A percentile compares a stretch with the other conserved stretches of the same genome.
phyloP scores from a whole-genome alignment of 345 rosid species.

The Aquilaria malaccensis region DNA sequence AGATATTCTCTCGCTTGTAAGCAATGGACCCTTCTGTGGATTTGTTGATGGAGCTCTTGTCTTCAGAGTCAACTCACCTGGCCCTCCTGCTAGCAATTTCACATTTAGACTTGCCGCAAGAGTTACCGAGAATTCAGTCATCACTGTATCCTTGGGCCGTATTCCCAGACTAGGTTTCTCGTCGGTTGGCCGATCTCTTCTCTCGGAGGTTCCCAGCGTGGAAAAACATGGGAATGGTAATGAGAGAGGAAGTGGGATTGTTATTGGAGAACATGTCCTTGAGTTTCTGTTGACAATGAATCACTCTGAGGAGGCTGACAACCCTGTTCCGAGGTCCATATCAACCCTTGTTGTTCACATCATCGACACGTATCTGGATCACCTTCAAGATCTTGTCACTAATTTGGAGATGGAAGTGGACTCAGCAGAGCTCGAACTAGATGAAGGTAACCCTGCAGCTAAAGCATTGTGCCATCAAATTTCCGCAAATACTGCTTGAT shows the following conservation, averaged over 20 bases:
- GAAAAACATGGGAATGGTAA: slow-evolving; percentile 44
- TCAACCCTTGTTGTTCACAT: slow-evolving; percentile 83
- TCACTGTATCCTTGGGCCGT: slow-evolving; percentile 79
- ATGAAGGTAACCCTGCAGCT: slow-evolving; percentile 42
- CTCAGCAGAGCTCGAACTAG: slow-evolving; percentile 72
- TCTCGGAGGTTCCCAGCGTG: slow-evolving; percentile 76
- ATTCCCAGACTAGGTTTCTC: slow-evolving; percentile 88
- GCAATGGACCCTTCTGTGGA: slow-evolving; percentile 84
- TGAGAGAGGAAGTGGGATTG: slow-evolving; percentile 50
- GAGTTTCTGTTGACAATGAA: slow-evolving; percentile 85
- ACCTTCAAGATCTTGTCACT: slow-evolving; percentile 75
- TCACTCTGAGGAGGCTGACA: slow-evolving; percentile 93
- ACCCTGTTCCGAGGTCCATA: slow-evolving; percentile 72
- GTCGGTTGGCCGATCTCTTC: slow-evolving; percentile 55
- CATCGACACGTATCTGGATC: slow-evolving; percentile 80
- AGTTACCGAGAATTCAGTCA: slow-evolving; percentile 76
- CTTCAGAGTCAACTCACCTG: slow-evolving; percentile 92
- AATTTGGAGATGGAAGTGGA: slow-evolving; percentile 82
- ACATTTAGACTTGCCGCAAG: slow-evolving; percentile 84
- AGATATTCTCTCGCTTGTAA: slow-evolving; percentile 75
- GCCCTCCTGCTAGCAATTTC: slow-evolving; percentile 59
- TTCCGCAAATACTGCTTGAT: too few species aligned
- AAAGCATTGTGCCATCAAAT: background rate
- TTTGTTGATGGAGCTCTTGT: slow-evolving; percentile 83
- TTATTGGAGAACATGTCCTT: slow-evolving; percentile 86